Conservation (phyloP, 1,284 basidiomycete species). For the Ganoderma lucidum region DNA sequence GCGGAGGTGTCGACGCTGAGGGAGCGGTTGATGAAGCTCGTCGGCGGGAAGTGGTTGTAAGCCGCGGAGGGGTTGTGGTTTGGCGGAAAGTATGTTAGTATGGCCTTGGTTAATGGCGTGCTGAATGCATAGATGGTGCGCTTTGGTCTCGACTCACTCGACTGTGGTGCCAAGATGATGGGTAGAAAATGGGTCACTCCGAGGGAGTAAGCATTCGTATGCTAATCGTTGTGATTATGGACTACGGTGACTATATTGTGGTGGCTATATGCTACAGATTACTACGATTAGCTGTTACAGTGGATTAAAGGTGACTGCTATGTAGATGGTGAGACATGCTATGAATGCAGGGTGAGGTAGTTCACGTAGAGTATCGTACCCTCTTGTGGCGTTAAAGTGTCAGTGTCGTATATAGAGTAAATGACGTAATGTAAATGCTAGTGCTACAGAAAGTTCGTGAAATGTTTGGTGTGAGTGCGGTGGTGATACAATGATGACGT, state of each 20-base stretch:
- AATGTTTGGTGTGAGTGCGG: neutral
- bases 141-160: neutral
- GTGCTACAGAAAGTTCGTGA: neutral
- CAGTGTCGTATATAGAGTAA: neutral
- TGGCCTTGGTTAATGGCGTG: neutral
- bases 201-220: neutral
- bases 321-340: neutral
- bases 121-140: neutral
- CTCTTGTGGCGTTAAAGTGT: neutral
- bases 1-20: conserved; percentile 32
- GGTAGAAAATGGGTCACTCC: neutral
- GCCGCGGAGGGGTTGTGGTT: neutral
- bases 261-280: neutral
- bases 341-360: too few species aligned
- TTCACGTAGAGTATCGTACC: neutral
- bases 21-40: conserved; percentile 38
- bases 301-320: neutral
- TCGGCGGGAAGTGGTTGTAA: conserved; percentile 34
- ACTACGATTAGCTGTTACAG: neutral
- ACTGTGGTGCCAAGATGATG: neutral
- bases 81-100: conserved; percentile 2
- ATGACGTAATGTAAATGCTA: neutral
- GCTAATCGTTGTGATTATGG: neutral
- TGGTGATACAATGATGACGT: neutral
- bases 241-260: neutral